Base-by-base conservation (phyloP, 176 grass and related monocot species). In the Oropetium thomaeum region DNA sequence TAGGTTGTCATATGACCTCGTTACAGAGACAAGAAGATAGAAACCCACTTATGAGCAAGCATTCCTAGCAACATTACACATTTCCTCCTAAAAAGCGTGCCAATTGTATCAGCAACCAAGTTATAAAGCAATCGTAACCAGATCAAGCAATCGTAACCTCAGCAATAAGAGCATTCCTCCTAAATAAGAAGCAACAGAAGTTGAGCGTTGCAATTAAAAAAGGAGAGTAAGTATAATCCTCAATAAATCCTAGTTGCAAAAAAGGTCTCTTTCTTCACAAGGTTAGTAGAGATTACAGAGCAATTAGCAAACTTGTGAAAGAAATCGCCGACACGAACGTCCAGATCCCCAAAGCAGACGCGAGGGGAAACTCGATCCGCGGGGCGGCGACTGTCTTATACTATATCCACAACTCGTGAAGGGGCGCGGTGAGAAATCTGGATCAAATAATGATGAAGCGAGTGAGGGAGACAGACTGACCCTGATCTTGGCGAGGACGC, bases 401-500 rank as follows among this genome's bases (percentile, higher is more conserved):
- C 53, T 27, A 57, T 31, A 44, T 52, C 8, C n/a, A n/a, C n/a
- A n/a, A n/a, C 52, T 60, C 22, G 5, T 23, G 19, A 22, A 52
- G 49, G 49, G 17, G 23, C 15, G 55, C 4, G 55, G 11, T 28
- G 55, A 11, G 53, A 57, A 57, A 57, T 27, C 53, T 60, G 58
- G 27, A 31, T 60, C 58, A 31, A 31, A 0, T 12, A 60, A 60
- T 52, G 26, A 5, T 3, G 13, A 60, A 60, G 16, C 17, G 5
- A 2, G 55, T 10, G 23, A 57, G 53, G 9, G 19, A 52, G 17
- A 52, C 10, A 13, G 14, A 31, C 58, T 30, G 14, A 60, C 58
- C 58, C 58, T 60, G 58, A 60, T 60, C 86, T 96, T 96, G 29
- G 89, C 92, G 74, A 96, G 92, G 55, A 96, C 89, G 42, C 92